Evolutionary conservation across 2,329 filamentous ascomycete genomes (phyloP).

Genomic region (Mycosphaerella arachidis): DNA sequence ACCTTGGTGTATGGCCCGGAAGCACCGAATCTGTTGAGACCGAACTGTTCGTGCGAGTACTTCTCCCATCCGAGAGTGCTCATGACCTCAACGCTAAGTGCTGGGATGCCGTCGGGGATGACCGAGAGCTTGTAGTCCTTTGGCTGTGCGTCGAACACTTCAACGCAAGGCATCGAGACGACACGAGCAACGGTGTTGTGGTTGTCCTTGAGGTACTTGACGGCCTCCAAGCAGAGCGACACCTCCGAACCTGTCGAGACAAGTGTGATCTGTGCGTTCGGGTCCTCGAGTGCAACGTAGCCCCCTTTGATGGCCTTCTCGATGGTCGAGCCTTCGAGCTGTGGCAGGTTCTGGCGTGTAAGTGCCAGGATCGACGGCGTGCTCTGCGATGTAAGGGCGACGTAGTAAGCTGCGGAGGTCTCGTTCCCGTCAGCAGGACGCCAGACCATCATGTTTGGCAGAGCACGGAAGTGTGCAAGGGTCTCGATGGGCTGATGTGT

Average conservation of each 20-base stretch:
- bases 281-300: constrained; percentile 80
- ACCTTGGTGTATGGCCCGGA: constrained; percentile 97
- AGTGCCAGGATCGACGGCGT: constrained; percentile 92
- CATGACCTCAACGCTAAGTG: constrained; percentile 93
- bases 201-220: constrained; percentile 85
- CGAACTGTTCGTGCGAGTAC: constrained; percentile 99
- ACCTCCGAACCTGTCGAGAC: constrained; percentile 97
- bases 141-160: constrained; percentile 88
- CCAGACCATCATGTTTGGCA: constrained; percentile 99
- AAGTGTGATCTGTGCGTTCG: constrained; percentile 80
- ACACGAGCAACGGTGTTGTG: constrained; percentile 83
- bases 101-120: constrained; percentile 88
- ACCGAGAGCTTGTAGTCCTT: constrained; percentile 95
- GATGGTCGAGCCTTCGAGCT: constrained; percentile 90
- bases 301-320: constrained; percentile 90
- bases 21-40: constrained; percentile 97
- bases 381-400: constrained; percentile 81
- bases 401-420: constrained; percentile 95
- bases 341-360: constrained; percentile 95
- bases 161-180: constrained; percentile 92
- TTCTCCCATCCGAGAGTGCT: constrained; percentile 97
- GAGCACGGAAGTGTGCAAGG: constrained; percentile 93
- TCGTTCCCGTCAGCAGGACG: constrained; percentile 98
- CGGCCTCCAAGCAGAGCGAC: constrained; percentile 84
- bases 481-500: constrained; percentile 99